Evolutionary conservation across 345 rosid genomes (phyloP).

Genomic region (Hypericum perforatum): DNA sequence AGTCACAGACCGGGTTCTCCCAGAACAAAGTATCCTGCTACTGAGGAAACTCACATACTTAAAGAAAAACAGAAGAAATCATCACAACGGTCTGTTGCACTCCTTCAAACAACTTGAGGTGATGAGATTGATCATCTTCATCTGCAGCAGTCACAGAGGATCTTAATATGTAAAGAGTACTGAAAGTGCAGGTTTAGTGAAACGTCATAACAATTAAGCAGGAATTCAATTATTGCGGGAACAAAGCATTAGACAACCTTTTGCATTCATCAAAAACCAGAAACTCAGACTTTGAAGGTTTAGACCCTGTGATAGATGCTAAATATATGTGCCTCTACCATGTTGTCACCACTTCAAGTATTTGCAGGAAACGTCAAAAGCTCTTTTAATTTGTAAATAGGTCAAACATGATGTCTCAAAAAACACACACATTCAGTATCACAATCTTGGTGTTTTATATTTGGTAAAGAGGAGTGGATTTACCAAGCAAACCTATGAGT

Average conservation of each 20-base stretch:
- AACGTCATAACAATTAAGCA: background rate
- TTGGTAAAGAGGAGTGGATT: no score
- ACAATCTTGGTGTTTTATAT: no score
- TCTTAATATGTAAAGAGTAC: conserved; percentile 15
- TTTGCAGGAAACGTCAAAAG: no score
- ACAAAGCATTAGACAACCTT: no score
- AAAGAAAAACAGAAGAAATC: conserved; percentile 4
- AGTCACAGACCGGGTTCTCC: conserved; percentile 4
- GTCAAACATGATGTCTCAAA: no score
- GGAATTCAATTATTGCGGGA: background rate
- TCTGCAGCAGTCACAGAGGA: conserved; percentile 12
- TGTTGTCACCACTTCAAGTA: no score
- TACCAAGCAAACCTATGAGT: background rate
- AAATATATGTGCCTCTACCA: no score
- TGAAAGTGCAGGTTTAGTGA: background rate
- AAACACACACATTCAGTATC: no score
- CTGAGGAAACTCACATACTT: conserved; percentile 10
- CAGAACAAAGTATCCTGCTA: conserved; percentile 2
- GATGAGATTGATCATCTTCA: conserved; percentile 8
- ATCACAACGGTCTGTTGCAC: conserved; percentile 9
- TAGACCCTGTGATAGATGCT: no score
- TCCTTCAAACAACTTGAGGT: conserved; percentile 8
- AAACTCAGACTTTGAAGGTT: no score
- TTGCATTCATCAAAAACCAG: no score
- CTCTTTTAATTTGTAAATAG: no score